These are phyloP conservation scores for Trichoderma guizhouense DNA, from an alignment of 2,329 filamentous ascomycete species.

Conservation along the genomic window DNA sequence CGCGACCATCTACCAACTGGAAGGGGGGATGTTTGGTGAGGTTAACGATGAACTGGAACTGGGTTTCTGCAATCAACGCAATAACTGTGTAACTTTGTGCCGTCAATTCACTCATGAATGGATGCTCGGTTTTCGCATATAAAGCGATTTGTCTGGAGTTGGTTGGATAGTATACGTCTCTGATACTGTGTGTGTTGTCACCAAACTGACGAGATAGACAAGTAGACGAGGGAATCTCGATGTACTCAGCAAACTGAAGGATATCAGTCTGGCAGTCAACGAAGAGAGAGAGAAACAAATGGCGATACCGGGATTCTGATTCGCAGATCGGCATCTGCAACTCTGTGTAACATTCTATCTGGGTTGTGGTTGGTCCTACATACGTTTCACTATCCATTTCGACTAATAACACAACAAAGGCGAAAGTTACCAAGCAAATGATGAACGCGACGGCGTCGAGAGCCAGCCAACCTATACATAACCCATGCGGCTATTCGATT, in stretches of 20 bases:
- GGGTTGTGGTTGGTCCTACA: too few relatives aligned
- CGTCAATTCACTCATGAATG: not conserved
- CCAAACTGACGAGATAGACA: not conserved
- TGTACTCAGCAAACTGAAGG: not conserved
- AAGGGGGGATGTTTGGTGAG: not conserved
- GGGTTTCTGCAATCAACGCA: not conserved
- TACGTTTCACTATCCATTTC: too few relatives aligned
- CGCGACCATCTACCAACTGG: too few relatives aligned
- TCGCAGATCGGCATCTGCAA: not conserved
- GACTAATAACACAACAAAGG: too few relatives aligned
- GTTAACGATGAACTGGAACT: not conserved
- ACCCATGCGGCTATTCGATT: too few relatives aligned
- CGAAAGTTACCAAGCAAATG: too few relatives aligned
- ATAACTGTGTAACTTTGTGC: not conserved
- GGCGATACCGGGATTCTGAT: not conserved
- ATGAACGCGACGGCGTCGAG: too few relatives aligned
- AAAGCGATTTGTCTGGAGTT: not conserved
- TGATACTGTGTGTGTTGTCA: not conserved
- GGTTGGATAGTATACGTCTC: not conserved
- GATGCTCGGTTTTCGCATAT: accelerated
- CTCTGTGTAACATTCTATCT: not conserved
- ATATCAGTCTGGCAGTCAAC: not conserved
- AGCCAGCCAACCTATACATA: too few relatives aligned
- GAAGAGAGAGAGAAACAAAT: too few relatives aligned
- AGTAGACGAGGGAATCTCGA: not conserved